Evolutionary conservation across 345 rosid species (phyloP), one percentile per base, ranked within the genome.

Genomic region (Aquilaria malaccensis): DNA sequence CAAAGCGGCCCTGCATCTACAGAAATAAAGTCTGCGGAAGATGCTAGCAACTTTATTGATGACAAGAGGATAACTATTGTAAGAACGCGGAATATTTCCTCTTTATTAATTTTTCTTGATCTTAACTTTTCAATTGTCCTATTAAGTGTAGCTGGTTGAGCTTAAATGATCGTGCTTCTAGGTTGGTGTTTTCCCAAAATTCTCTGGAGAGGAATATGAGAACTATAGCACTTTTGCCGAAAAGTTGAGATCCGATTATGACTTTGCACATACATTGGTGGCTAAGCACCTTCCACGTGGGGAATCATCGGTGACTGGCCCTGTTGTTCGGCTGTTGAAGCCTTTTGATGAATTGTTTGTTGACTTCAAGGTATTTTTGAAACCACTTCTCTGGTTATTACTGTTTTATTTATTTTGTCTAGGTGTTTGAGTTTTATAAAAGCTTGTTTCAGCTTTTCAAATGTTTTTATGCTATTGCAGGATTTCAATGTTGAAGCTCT

Each of bases 261-360:
- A 82, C 11, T 94, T 94, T 68, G 89, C 85, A 67, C 99, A 94
- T 64, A 80, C 95, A 70, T 64, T 70, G 77, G 84, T 86, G 75
- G 95, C 93, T 30, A 91, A 94, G 75, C 76, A 80, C 72, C 96
- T 94, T 77, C 93, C 99, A 29, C 85, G 83, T 47, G 97, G 99
- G 45, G 99, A 94, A 2, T 71, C 91, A 59, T 81, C 94, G 4
- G 84, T 85, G 32, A 10, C 85, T n/a, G 97, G 96, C 14, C 97
- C 99, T 48, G 59, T 86, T 1, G 88, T 94, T 59, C 88, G 97
- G 82, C 77, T 94, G 70, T 85, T 90, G 75, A 94, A 94, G 86
- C 99, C 97, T 73, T 94, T 94, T 70, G 97, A 94, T 64, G 97
- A 94, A 67, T 83, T 80, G 55, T 78, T 76, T 72, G 87, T 86